phyloP scores from a whole-genome alignment of 257 asterid genomes.

The Buddleja alternifolia region DNA sequence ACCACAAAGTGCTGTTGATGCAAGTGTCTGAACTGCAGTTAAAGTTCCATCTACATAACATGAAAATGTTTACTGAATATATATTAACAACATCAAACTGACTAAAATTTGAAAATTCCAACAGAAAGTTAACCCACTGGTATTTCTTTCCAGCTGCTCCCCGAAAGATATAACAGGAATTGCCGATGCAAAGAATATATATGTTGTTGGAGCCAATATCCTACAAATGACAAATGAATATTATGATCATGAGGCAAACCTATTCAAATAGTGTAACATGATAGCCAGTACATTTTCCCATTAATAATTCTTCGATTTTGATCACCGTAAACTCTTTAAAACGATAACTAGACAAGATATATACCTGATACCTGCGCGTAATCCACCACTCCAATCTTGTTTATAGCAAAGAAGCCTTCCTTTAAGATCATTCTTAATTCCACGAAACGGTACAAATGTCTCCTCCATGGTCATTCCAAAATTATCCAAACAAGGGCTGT shows the following conservation, averaged over 20 bases:
- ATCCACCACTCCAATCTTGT: conserved; percentile 89
- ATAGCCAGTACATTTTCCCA: neutral
- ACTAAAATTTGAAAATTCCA: conserved; percentile 24
- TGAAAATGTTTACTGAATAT: neutral
- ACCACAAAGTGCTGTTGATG: conserved; percentile 93
- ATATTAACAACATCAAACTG: neutral
- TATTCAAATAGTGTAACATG: conserved; percentile 7
- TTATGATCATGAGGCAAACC: conserved; percentile 18
- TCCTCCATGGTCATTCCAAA: conserved; percentile 69
- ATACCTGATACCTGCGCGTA: conserved; percentile 87
- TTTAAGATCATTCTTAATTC: conserved; percentile 86
- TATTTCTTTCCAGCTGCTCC: conserved; percentile 88
- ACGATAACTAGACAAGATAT: conserved; percentile 20
- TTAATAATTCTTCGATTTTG: neutral
- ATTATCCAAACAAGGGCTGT: conserved; percentile 23
- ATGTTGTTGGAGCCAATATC: conserved; percentile 96
- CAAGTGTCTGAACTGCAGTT: conserved; percentile 97
- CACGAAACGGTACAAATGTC: conserved; percentile 89
- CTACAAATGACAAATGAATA: conserved; percentile 46
- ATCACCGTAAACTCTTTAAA: neutral
- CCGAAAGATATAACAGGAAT: conserved; percentile 97
- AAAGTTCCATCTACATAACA: conserved; percentile 71
- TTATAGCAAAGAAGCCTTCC: conserved; percentile 84
- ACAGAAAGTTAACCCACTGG: conserved; percentile 44
- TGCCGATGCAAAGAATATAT: conserved; percentile 97